Evolutionary conservation across 495 filamentous ascomycete species (phyloP).

Genomic region (Aspergillus kassunensis): DNA sequence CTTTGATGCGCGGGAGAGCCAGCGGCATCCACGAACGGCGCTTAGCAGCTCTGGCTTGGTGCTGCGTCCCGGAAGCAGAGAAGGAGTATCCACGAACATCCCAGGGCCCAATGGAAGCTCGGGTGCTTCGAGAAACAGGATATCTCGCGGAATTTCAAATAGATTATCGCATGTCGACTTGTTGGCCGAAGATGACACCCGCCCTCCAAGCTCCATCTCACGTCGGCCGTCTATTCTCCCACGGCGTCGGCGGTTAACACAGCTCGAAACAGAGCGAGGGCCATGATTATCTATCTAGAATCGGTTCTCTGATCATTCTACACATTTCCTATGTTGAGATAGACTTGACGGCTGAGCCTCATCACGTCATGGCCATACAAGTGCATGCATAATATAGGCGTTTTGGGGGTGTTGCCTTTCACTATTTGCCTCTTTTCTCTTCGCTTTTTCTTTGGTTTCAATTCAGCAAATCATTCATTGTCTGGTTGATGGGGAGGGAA

Average conservation of each 20-base stretch:
- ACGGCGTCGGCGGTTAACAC: constrained; percentile 36
- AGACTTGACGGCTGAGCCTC: not conserved
- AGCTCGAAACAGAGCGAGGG: constrained; percentile 37
- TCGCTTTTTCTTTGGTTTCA: constrained; percentile 1
- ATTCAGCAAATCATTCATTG: not conserved
- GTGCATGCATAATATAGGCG: constrained; percentile 23
- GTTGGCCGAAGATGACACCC: constrained; percentile 34
- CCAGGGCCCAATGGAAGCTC: constrained; percentile 34
- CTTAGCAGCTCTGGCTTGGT: constrained; percentile 37
- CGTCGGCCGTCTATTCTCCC: constrained; percentile 38
- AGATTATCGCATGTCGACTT: constrained; percentile 39
- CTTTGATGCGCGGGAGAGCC: constrained; percentile 41
- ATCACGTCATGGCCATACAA: not conserved
- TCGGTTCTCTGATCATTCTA: constrained; percentile 2
- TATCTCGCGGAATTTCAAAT: constrained; percentile 42
- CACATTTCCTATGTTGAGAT: constrained; percentile 2
- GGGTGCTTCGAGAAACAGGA: constrained; percentile 37
- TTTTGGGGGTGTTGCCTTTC: constrained; percentile 12
- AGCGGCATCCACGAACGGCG: constrained; percentile 39
- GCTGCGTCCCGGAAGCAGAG: constrained; percentile 47
- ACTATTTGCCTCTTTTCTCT: constrained; percentile 1
- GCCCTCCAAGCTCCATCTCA: constrained; percentile 31
- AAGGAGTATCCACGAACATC: constrained; percentile 35
- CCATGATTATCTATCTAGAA: constrained; percentile 15
- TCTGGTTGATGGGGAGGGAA: not conserved